Evolutionary conservation across 176 grass and related monocot genomes (phyloP), one percentile per base, ranked within the genome.

Genomic region (Poa pratensis): DNA sequence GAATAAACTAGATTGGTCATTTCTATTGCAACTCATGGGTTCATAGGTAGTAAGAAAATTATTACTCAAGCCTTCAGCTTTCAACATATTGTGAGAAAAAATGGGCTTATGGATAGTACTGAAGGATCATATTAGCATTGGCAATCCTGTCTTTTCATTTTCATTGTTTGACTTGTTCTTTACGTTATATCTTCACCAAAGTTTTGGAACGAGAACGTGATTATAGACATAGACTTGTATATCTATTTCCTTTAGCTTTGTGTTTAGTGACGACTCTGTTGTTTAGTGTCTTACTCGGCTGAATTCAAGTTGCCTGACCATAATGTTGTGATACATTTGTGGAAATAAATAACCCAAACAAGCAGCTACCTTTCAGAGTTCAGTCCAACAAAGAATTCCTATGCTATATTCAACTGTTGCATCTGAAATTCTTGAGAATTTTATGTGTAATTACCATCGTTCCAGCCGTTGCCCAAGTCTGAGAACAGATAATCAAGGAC

Each of bases 401-500:
- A 7, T 11, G 2, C 5, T 15, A 65, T 64, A 64, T 64, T 64
- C 14, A 65, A 34, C 24, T 75, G 7, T 73, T 50, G 3, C 23
- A 17, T 30, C 48, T 53, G 16, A 53, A 53, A 75, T 34, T 50
- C 9, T 0, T 19, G 63, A 51, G 45, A 74, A 50, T 17, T 73
- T 37, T 48, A 16, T 48, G n/a, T 15, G 40, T 2, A 46, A 16
- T 4, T 61, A 3, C 40, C 69, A 48, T 43, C 14, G 0, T 30
- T 30, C 45, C 7, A 52, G 46, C 27, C 45, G 4, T 7, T 30
- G 51, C 52, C 55, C 22, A 14, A 58, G 9, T 5, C 82, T 26
- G 16, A 6, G 37, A 16, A 80, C 46, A 85, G 11, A 66, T 79
- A 80, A 84, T 85, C 37, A 43, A 77, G 23, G 49, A 74, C 14